Conservation (phyloP, 257 asterid genomes). For the Nicotiana obtusifolia region DNA sequence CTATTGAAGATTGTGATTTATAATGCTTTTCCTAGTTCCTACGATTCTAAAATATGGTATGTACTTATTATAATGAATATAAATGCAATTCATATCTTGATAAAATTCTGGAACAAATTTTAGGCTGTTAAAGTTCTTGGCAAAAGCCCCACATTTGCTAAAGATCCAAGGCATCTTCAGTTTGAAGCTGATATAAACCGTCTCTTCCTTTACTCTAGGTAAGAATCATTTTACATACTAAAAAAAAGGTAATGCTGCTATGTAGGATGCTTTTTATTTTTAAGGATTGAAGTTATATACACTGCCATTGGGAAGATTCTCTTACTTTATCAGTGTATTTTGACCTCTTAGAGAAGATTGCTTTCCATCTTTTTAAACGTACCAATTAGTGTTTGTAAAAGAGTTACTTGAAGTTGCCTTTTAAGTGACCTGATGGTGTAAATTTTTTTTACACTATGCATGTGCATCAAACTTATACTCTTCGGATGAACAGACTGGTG, state of each 20-base stretch:
- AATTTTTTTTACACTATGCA: too few species aligned
- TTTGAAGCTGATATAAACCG: slow-evolving; percentile 80
- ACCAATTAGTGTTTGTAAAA: too few species aligned
- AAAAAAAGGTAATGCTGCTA: neutral
- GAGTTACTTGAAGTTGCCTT: too few species aligned
- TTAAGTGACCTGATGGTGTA: too few species aligned
- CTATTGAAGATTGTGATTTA: neutral
- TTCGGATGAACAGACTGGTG: neutral
- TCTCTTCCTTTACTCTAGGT: slow-evolving; percentile 84
- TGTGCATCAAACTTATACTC: too few species aligned
- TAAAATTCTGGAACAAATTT: slow-evolving; percentile 7
- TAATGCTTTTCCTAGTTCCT: neutral
- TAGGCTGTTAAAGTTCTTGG: slow-evolving; percentile 91
- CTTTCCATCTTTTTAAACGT: too few species aligned
- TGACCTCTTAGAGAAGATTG: too few species aligned
- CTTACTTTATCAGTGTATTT: too few species aligned
- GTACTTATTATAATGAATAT: neutral
- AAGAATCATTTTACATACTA: neutral
- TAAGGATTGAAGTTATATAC: too few species aligned
- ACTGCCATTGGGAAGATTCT: too few species aligned
- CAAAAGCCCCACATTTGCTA: slow-evolving; percentile 77
- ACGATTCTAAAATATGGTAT: neutral
- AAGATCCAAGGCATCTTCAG: slow-evolving; percentile 65
- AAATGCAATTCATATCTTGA: neutral
- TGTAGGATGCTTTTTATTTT: neutral